Evolutionary conservation across 441 rosid species (phyloP).

Genomic region (Syzygium syzygioides): DNA sequence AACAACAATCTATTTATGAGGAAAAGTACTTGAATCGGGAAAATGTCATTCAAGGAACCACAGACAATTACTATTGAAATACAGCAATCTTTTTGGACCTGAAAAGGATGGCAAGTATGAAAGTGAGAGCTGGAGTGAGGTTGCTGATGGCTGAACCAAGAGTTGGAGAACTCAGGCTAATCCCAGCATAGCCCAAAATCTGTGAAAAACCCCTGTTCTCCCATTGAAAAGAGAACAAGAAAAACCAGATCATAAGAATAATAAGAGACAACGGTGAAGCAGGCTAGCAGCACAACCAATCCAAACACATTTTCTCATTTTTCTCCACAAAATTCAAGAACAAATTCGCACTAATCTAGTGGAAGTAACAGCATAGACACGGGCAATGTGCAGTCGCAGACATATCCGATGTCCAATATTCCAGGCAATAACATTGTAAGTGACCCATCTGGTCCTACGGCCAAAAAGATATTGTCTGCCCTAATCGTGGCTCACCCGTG

Average conservation of each 20-base stretch:
- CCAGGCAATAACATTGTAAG: neutral
- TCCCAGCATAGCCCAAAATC: neutral
- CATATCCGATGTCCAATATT: neutral
- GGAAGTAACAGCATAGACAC: neutral
- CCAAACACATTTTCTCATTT: neutral
- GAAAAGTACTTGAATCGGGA: neutral
- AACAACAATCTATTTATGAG: neutral
- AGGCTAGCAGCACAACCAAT: neutral
- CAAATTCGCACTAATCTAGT: neutral
- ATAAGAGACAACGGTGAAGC: neutral
- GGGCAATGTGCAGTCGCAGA: accelerated
- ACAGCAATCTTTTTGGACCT: conserved; percentile 14
- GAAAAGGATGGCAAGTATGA: conserved; percentile 38
- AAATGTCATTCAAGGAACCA: neutral
- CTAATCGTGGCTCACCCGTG: neutral
- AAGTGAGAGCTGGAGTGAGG: conserved; percentile 42
- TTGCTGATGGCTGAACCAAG: conserved; percentile 42
- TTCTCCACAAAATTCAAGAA: neutral
- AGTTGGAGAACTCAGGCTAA: conserved; percentile 34
- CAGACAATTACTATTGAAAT: neutral
- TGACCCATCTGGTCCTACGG: neutral
- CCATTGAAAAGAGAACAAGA: neutral
- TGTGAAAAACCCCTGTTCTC: neutral
- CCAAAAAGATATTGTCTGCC: neutral
- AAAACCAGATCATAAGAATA: neutral